A percentile compares a stretch with the other conserved stretches of the same genome.
phyloP scores from a whole-genome alignment of 768 basidiomycete species.

The Hortiboletus flavorubellus region DNA sequence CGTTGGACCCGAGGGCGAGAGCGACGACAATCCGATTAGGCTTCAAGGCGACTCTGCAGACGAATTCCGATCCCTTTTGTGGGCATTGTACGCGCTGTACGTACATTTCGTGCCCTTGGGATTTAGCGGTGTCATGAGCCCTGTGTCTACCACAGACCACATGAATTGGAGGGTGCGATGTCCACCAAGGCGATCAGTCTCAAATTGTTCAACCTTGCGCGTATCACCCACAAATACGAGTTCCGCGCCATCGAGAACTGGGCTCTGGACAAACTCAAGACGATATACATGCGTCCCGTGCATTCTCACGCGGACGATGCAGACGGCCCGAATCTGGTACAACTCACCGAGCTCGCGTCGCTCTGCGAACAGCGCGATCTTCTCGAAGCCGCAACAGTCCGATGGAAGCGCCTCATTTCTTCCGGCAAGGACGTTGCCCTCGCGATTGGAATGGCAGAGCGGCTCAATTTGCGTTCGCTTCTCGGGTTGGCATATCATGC shows the following conservation, averaged over 20 bases:
- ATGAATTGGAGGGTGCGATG: conserved; percentile 44
- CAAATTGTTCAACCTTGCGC: conserved; percentile 44
- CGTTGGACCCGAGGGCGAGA: conserved; percentile 41
- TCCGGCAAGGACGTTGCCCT: conserved; percentile 44
- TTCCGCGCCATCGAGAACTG: conserved; percentile 45
- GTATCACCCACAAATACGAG: conserved; percentile 48
- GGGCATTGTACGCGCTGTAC: conserved; percentile 52
- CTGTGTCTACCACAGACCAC: conserved; percentile 33
- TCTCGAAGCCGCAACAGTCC: conserved; percentile 38
- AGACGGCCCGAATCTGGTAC: conserved; percentile 39
- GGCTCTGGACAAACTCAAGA: conserved; percentile 40
- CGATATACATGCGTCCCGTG: conserved; percentile 33
- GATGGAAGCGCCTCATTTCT: conserved; percentile 48
- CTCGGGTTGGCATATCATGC: conserved; percentile 50
- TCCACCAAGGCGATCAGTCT: conserved; percentile 42
- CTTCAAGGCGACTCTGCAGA: conserved; percentile 46
- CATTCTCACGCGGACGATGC: conserved; percentile 30
- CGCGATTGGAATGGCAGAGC: conserved; percentile 46
- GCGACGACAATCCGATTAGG: conserved; percentile 49
- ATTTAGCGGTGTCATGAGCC: conserved; percentile 1
- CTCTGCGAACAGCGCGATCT: conserved; percentile 47
- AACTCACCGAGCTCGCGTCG: conserved; percentile 51
- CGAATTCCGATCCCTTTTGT: conserved; percentile 51
- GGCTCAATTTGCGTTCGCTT: conserved; percentile 43
- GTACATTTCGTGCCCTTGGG: conserved; percentile 20